A percentile compares a stretch with the other conserved stretches of the same genome.
These are phyloP conservation scores for Rubroshorea leprosula DNA, from an alignment of 345 rosid genomes.

Conservation along the genomic window DNA sequence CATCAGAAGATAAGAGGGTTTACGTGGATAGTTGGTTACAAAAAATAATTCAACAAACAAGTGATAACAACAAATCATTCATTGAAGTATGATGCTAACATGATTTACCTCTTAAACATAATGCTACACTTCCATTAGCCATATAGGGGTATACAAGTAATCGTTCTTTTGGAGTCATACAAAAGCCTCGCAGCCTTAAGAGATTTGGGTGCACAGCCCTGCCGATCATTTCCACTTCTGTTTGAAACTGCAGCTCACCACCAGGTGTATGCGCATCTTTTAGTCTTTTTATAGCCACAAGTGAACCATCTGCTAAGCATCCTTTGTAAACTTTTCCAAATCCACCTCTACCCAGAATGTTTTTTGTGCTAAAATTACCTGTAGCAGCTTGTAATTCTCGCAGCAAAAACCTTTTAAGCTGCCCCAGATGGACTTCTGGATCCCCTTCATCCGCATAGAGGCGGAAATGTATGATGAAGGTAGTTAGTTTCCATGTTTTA, in stretches of 20 bases:
- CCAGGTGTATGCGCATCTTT: constrained; percentile 98
- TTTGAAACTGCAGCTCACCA: constrained; percentile 96
- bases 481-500: neutral
- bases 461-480: constrained; percentile 4
- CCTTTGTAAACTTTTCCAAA: constrained; percentile 97
- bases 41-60: neutral
- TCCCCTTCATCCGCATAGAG: constrained; percentile 82
- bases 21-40: too few relatives aligned
- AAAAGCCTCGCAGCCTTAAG: constrained; percentile 83
- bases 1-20: neutral
- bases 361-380: constrained; percentile 84
- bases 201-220: constrained; percentile 99
- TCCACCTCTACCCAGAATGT: constrained; percentile 95
- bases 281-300: constrained; percentile 94
- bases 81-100: too few relatives aligned
- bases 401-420: constrained; percentile 88
- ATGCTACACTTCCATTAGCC: constrained; percentile 99
- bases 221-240: constrained; percentile 98
- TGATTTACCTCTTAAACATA: constrained; percentile 85
- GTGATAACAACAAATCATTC: too few relatives aligned
- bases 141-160: constrained; percentile 95
- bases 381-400: constrained; percentile 95
- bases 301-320: constrained; percentile 84
- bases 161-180: constrained; percentile 96
- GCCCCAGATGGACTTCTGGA: constrained; percentile 97